These are phyloP conservation scores for Triglochin maritima DNA, from an alignment of 106 monocot species.

Conservation along the genomic window DNA sequence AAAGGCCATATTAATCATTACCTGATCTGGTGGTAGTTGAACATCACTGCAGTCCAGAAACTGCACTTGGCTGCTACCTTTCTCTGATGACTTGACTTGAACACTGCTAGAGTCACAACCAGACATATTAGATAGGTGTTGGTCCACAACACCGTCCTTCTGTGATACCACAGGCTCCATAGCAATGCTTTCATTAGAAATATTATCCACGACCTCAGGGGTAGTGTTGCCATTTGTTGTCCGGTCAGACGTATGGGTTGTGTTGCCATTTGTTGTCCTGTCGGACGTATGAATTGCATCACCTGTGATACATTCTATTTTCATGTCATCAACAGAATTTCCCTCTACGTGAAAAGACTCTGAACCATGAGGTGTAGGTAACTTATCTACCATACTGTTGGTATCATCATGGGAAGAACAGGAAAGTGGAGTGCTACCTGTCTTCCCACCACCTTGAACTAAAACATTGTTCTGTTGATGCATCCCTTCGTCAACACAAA, in stretches of 20 bases:
- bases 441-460: too few species aligned
- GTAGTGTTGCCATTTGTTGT: background rate
- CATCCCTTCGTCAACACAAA: constrained; percentile 50
- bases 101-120: background rate
- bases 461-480: constrained; percentile 13
- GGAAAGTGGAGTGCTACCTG: too few species aligned
- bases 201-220: background rate
- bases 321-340: background rate
- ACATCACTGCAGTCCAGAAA: background rate
- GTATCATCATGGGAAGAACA: too few species aligned
- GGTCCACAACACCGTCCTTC: constrained; percentile 7
- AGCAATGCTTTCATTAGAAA: background rate
- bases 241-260: background rate
- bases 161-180: constrained; percentile 3
- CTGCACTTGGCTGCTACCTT: background rate
- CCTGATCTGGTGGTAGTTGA: background rate
- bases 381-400: background rate
- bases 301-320: too few species aligned
- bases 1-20: background rate
- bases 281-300: background rate
- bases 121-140: background rate
- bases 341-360: constrained; percentile 2
- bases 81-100: constrained; percentile 5
- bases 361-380: background rate
- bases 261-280: background rate